Evolutionary conservation across 192 early-diverging fungal genomes (phyloP).

Genomic region (Rhizophagus clarus): DNA sequence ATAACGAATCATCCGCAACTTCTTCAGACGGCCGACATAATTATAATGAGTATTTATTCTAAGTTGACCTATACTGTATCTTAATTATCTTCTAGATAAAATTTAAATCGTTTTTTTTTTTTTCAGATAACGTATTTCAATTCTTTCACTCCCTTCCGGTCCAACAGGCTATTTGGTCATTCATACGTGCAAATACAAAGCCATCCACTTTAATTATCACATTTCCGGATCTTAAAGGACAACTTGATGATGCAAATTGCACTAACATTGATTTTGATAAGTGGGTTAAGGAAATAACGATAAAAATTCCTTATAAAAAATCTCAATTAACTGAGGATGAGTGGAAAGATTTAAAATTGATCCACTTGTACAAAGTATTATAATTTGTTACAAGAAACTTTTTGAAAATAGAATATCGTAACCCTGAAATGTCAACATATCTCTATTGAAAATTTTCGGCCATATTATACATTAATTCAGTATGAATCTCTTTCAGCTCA

Average conservation of each 20-base stretch:
- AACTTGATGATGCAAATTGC: constrained; percentile 52
- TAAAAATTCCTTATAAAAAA: constrained; percentile 48
- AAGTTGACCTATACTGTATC: no score
- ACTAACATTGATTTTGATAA: constrained; percentile 30
- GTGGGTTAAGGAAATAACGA: constrained; percentile 55
- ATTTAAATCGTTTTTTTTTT: no score
- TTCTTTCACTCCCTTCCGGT: no score
- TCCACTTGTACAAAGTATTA: constrained; percentile 58
- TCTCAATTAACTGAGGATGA: constrained; percentile 58
- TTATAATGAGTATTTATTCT: constrained; percentile 46
- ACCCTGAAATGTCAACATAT: not conserved
- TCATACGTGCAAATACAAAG: constrained; percentile 31
- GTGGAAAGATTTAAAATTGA: constrained; percentile 50
- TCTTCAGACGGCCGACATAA: constrained; percentile 50
- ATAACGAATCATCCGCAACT: constrained; percentile 43
- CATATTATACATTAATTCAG: constrained; percentile 5
- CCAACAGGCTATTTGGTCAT: no score
- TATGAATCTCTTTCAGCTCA: not conserved
- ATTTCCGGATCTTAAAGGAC: constrained; percentile 57
- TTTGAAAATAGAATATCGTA: no score
- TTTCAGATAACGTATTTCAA: no score
- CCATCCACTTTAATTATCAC: constrained; percentile 51
- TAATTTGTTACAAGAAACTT: no score
- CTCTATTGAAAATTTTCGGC: not conserved
- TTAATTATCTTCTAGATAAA: no score